Percentiles rank a stretch among this genome's conserved stretches.
phyloP scores from a whole-genome alignment of 352 stramenopile species.

The Aphanomyces cochlioides region DNA sequence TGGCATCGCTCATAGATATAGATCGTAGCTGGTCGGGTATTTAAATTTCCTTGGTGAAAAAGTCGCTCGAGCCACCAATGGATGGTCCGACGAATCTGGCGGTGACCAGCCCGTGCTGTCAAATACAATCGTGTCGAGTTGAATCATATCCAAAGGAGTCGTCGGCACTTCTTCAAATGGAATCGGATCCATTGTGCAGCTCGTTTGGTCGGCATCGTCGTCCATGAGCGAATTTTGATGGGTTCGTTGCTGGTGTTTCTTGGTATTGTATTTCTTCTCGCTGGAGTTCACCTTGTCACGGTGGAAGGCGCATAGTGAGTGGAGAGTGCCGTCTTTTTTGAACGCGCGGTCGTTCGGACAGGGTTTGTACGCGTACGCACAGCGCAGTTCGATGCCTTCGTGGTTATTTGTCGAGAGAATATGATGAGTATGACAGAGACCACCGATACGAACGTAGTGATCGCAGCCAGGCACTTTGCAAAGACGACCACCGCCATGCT shows the following conservation, averaged over 20 bases:
- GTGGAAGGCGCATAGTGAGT: constrained; percentile 20
- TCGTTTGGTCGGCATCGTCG: too few species aligned
- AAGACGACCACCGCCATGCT: constrained; percentile 12
- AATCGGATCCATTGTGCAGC: too few species aligned
- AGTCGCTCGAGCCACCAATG: too few species aligned
- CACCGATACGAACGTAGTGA: constrained; percentile 13
- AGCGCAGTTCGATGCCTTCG: background rate
- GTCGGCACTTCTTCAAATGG: too few species aligned
- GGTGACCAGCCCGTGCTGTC: too few species aligned
- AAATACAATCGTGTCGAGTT: too few species aligned
- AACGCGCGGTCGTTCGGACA: constrained; percentile 15
- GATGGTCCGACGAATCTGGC: too few species aligned
- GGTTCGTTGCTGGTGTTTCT: constrained; percentile 8
- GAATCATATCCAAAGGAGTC: too few species aligned
- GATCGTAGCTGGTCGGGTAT: too few species aligned
- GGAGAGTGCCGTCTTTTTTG: constrained; percentile 13
- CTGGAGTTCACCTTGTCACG: constrained; percentile 11
- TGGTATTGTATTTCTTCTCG: constrained; percentile 7
- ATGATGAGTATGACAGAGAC: constrained; percentile 7
- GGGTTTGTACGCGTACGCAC: constrained; percentile 22
- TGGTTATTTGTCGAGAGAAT: too few species aligned
- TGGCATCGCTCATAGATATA: too few species aligned
- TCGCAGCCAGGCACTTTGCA: constrained; percentile 15
- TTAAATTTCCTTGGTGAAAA: too few species aligned
- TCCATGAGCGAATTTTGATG: background rate